These are phyloP conservation scores for Aspergillus piperis DNA, from an alignment of 2,329 filamentous ascomycete species.

Conservation along the genomic window DNA sequence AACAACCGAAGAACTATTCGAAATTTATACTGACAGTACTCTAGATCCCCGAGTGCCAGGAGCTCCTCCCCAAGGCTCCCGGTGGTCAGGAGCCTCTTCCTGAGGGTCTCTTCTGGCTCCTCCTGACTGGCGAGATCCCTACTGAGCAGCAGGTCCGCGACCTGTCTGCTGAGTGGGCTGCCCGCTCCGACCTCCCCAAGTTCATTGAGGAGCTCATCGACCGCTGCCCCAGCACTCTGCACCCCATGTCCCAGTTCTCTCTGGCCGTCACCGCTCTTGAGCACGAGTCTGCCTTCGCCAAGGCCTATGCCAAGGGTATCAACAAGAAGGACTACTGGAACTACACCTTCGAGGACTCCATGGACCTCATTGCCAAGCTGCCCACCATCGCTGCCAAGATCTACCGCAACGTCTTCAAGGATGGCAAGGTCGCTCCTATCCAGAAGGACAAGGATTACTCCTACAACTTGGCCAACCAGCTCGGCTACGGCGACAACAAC, in stretches of 20 bases:
- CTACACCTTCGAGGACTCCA: conserved; percentile 98
- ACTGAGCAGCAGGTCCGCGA: conserved; percentile 97
- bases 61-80: conserved; percentile 93
- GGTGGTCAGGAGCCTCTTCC: conserved; percentile 96
- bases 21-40: conserved; percentile 25
- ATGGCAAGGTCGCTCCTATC: conserved; percentile 92
- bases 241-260: conserved; percentile 99
- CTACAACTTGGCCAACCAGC: conserved; percentile 99
- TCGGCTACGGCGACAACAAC: conserved; percentile 90
- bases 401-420: conserved; percentile 99
- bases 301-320: conserved; percentile 98
- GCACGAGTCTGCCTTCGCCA: conserved; percentile 96
- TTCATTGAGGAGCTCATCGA: conserved; percentile 99
- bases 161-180: conserved; percentile 97
- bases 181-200: conserved; percentile 93
- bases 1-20: neutral
- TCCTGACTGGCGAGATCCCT: conserved; percentile 96
- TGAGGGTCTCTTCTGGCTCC: conserved; percentile 99
- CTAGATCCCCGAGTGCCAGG: conserved; percentile 93
- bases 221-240: conserved; percentile 97
- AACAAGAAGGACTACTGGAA: conserved; percentile 99
- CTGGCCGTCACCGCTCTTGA: conserved; percentile 96
- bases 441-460: conserved; percentile 99
- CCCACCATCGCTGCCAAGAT: conserved; percentile 97
- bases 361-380: conserved; percentile 99